Evolutionary conservation across 78 protist genomes (phyloP).

Genomic region (Monosiga brevicollis): DNA sequence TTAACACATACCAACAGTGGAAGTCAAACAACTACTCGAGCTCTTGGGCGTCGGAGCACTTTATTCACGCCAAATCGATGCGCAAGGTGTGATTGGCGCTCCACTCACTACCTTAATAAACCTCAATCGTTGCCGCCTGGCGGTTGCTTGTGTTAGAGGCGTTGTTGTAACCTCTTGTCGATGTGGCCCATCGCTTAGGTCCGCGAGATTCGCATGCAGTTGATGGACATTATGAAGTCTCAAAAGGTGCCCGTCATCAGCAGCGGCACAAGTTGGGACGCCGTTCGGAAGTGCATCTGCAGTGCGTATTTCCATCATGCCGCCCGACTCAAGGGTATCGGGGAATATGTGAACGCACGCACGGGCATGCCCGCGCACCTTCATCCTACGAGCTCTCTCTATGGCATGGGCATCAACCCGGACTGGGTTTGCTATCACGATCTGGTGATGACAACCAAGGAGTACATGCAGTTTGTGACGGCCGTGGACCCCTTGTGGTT

Average conservation of each 20-base stretch:
- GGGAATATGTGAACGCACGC: constrained; percentile 89
- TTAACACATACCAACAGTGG: constrained; percentile 88
- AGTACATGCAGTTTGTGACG: constrained; percentile 89
- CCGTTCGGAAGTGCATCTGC: constrained; percentile 76
- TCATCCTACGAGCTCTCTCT: constrained; percentile 80
- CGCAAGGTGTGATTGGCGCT: constrained; percentile 50
- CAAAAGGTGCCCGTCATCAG: constrained; percentile 14
- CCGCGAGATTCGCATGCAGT: constrained; percentile 84
- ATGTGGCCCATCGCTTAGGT: too few relatives aligned
- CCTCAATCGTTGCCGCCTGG: too few relatives aligned
- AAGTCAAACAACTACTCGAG: constrained; percentile 34
- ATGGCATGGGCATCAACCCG: constrained; percentile 58
- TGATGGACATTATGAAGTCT: constrained; percentile 73
- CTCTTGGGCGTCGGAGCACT: constrained; percentile 85
- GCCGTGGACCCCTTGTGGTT: constrained; percentile 96
- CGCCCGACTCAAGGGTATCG: constrained; percentile 70
- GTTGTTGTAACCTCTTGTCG: too few relatives aligned
- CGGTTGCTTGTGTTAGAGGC: too few relatives aligned
- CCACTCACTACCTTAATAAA: too few relatives aligned
- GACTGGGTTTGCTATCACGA: constrained; percentile 98
- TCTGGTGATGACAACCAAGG: constrained; percentile 89
- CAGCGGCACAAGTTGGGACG: constrained; percentile 66
- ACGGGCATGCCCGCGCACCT: constrained; percentile 90
- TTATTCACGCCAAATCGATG: constrained; percentile 81
- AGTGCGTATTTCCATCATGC: constrained; percentile 85